These are phyloP conservation scores for Sclerotinia minor DNA, from an alignment of 2,329 filamentous ascomycete species.

Conservation along the genomic window DNA sequence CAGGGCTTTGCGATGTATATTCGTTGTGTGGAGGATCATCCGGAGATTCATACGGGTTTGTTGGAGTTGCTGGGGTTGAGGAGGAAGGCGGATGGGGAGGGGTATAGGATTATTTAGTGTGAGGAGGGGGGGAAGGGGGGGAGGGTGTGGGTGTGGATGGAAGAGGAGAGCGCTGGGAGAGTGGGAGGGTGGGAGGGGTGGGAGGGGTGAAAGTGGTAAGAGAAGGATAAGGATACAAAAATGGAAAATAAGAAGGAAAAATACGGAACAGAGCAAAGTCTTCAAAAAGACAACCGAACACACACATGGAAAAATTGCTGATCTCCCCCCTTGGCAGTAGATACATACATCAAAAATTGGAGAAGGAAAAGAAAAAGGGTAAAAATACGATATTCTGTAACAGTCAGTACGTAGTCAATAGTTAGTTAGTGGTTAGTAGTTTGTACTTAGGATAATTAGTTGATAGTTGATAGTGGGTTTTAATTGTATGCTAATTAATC, in stretches of 20 bases:
- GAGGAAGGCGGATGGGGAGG: constrained; percentile 22
- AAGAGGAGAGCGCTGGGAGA: too few species aligned
- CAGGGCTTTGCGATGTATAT: constrained; percentile 2
- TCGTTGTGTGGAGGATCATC: constrained; percentile 20
- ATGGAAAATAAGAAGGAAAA: background rate
- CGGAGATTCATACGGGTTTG: constrained; percentile 27
- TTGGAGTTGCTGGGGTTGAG: constrained; percentile 28
- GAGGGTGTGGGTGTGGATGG: too few species aligned
- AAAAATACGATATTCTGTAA: background rate
- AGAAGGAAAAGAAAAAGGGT: background rate
- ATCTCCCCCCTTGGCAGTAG: background rate
- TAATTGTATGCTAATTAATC: too few species aligned
- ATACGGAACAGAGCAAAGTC: background rate
- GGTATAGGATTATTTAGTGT: constrained; percentile 28
- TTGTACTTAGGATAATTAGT: too few species aligned
- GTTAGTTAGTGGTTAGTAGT: too few species aligned
- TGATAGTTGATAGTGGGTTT: too few species aligned
- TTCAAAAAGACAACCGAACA: background rate
- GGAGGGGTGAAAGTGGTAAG: background rate
- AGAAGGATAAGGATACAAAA: too few species aligned
- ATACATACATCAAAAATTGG: too few species aligned
- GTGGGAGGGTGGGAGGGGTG: too few species aligned
- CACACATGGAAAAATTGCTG: background rate
- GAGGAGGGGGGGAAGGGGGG: too few species aligned
- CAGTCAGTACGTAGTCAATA: background rate